Evolutionary conservation across 345 rosid genomes (phyloP).

Genomic region (Gossypium turneri): DNA sequence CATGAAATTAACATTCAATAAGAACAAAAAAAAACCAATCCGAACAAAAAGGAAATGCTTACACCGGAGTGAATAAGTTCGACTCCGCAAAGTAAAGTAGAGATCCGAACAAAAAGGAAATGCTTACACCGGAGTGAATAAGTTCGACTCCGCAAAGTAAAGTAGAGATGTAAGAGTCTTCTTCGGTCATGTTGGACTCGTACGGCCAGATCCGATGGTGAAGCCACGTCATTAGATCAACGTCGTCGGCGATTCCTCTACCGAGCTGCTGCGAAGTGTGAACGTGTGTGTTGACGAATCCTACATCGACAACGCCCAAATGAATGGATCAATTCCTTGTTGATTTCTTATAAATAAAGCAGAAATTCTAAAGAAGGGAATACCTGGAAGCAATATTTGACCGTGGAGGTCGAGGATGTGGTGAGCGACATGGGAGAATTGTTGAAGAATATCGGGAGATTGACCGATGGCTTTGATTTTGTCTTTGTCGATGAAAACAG

Average conservation of each 20-base stretch:
- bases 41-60: not conserved
- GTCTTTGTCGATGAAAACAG: constrained; percentile 36
- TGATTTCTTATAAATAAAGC: not conserved
- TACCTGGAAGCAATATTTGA: constrained; percentile 61
- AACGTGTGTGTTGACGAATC: constrained; percentile 63
- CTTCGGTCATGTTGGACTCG: constrained; percentile 60
- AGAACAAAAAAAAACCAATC: not conserved
- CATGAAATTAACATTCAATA: not conserved
- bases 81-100: constrained; percentile 61
- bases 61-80: constrained; percentile 71
- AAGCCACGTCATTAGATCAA: constrained; percentile 60
- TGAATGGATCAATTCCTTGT: not conserved
- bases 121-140: constrained; percentile 59
- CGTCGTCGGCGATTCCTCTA: constrained; percentile 70
- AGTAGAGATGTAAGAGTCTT: constrained; percentile 61
- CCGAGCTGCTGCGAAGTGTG: constrained; percentile 71
- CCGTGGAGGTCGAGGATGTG: constrained; percentile 49
- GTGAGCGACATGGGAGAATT: constrained; percentile 32
- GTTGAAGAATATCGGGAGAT: constrained; percentile 38
- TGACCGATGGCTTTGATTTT: constrained; percentile 54
- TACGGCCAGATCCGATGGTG: constrained; percentile 72
- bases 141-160: constrained; percentile 67
- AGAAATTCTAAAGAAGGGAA: no score
- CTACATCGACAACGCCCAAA: constrained; percentile 16
- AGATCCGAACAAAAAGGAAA: constrained; percentile 12